Percentiles rank a stretch among this genome's conserved stretches.
phyloP scores from a whole-genome alignment of 129 eudicot species.

The Flaveria sonorensis region DNA sequence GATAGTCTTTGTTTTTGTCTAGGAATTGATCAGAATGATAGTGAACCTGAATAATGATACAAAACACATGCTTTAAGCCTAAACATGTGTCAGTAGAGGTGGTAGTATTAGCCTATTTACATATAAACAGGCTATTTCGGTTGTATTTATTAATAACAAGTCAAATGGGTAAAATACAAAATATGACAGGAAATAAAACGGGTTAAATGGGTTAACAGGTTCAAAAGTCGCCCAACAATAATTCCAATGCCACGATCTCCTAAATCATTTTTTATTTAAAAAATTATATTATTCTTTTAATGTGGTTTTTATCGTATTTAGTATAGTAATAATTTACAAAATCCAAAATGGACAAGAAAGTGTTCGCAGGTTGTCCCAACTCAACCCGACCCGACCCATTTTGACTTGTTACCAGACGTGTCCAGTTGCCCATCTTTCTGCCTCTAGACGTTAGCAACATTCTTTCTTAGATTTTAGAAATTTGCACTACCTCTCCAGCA shows the following conservation, averaged over 20 bases:
- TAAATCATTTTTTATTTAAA: neutral
- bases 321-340: neutral
- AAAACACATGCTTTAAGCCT: constrained; percentile 22
- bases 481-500: constrained; percentile 87
- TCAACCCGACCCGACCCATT: neutral
- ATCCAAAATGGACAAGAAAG: neutral
- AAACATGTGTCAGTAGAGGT: neutral
- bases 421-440: neutral
- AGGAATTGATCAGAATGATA: constrained; percentile 87
- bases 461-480: neutral
- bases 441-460: constrained; percentile 17
- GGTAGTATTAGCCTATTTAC: neutral
- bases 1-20: constrained; percentile 94
- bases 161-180: neutral
- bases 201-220: neutral
- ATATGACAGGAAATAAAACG: neutral
- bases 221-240: neutral
- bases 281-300: neutral
- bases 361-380: neutral
- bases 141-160: neutral
- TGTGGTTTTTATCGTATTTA: neutral
- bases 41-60: constrained; percentile 59
- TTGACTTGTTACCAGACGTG: neutral
- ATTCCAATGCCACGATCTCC: neutral
- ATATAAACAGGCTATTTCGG: neutral